Conservation (phyloP, 192 early-diverging fungal species). For the Lunasporangiospora selenospora region DNA sequence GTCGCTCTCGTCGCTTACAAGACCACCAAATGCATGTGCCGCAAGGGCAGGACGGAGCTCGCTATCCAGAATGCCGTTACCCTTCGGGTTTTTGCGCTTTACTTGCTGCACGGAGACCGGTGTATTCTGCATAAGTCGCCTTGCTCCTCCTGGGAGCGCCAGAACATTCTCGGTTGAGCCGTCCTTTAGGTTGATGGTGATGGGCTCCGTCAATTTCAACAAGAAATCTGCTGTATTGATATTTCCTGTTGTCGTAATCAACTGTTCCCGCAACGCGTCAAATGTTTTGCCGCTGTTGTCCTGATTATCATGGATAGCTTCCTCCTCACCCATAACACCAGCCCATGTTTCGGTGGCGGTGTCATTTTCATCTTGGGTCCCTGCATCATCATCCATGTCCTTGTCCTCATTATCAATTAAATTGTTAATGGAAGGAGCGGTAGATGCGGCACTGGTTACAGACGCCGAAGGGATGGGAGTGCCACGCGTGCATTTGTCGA, state of each 20-base stretch:
- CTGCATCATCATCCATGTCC: conserved; percentile 1
- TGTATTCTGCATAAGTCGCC: conserved; percentile 1
- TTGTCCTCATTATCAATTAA: too few species aligned
- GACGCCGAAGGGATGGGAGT: neutral
- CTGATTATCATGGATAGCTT: neutral
- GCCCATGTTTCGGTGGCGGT: neutral
- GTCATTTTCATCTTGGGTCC: neutral
- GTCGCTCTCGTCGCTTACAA: neutral
- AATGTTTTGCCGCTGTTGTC: conserved; percentile 3
- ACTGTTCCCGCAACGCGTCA: neutral
- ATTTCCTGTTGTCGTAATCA: conserved; percentile 3
- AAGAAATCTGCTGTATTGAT: neutral
- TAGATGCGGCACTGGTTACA: too few species aligned
- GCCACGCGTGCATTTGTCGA: neutral
- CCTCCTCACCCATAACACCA: neutral
- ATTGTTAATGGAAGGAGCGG: too few species aligned
- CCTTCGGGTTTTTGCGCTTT: neutral
- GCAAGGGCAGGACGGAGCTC: conserved; percentile 10
- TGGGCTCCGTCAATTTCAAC: neutral
- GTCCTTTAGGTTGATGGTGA: too few species aligned
- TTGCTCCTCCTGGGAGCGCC: conserved; percentile 6
- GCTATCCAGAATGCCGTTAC: conserved; percentile 2
- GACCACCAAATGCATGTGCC: conserved; percentile 11
- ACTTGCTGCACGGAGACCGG: conserved; percentile 1
- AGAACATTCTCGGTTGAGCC: conserved; percentile 6